Percentiles rank a stretch among this genome's conserved stretches.
These are phyloP conservation scores for Myxozyma neglecta DNA, from an alignment of 805 yeast species.

Conservation along the genomic window DNA sequence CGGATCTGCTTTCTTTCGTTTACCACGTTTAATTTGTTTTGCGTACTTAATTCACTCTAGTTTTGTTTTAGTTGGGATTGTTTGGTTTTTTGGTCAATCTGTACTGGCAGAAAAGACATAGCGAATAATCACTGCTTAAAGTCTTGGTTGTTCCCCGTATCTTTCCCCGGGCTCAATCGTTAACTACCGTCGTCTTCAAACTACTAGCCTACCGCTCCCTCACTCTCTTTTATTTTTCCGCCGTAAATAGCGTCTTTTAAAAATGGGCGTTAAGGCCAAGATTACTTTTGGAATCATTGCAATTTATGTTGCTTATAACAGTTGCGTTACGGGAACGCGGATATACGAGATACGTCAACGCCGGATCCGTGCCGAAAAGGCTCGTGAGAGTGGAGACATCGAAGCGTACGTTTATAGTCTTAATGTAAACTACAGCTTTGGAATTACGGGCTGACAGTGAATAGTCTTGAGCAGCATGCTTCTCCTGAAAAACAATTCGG, in stretches of 20 bases:
- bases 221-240: background rate
- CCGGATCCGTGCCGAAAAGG: slow-evolving; percentile 12
- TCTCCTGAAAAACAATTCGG: slow-evolving; percentile 28
- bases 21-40: too few relatives aligned
- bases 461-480: slow-evolving; percentile 13
- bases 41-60: too few relatives aligned
- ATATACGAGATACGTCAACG: slow-evolving; percentile 15
- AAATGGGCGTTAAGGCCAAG: slow-evolving; percentile 13
- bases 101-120: background rate
- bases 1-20: too few relatives aligned
- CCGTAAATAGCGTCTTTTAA: background rate
- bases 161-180: too few relatives aligned
- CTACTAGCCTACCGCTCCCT: background rate
- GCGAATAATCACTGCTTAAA: background rate
- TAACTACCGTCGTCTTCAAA: too few relatives aligned
- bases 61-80: too few relatives aligned
- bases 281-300: slow-evolving; percentile 13
- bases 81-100: too few relatives aligned
- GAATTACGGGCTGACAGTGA: background rate
- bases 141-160: too few relatives aligned
- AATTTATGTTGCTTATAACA: slow-evolving; percentile 19
- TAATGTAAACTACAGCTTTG: background rate
- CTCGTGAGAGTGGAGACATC: slow-evolving; percentile 12
- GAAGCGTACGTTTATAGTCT: slow-evolving; percentile 12
- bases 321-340: slow-evolving; percentile 18